Evolutionary conservation across 2,329 filamentous ascomycete species (phyloP), one percentile per base, ranked within the genome.

Genomic region (Parafenestella ontariensis): DNA sequence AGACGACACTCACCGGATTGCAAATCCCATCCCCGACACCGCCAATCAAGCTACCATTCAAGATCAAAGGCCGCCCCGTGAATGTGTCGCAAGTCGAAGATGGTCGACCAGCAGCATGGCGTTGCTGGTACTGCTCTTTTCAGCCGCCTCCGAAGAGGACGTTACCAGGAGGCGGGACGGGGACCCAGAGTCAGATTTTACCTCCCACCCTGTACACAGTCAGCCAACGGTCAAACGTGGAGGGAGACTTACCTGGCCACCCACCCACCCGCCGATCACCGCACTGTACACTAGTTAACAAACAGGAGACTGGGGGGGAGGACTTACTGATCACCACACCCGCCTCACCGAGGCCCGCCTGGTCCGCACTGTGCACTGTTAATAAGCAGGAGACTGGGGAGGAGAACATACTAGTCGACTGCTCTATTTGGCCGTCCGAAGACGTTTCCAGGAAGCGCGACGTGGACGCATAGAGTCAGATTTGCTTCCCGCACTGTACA

Each of bases 101-200:
- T n/a, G n/a, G n/a, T n/a, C n/a, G n/a, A n/a, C n/a, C n/a, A n/a
- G n/a, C n/a, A n/a, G n/a, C n/a, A n/a, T n/a, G n/a, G n/a, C n/a
- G n/a, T n/a, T n/a, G n/a, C n/a, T n/a, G n/a, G 24, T 9, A 26
- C 24, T 26, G 24, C 24, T 26, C 24, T 26, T 5, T 26, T 26
- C 9, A 26, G 24, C 24, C 24, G 24, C 9, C 24, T 26, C 24
- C 24, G 24, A 26, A 26, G 24, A 26, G 24, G 24, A 26, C 24
- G 24, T 26, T 26, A 26, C 41, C 41, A 28, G 41, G 41, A 44
- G 41, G 41, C 24, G 41, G 41, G 24, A 17, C 41, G 41, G 21
- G 41, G 41, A 44, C 41, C 41, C 41, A 5, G 41, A 44, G 41
- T 26, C 41, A 44, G 41, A 44, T 44, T 44, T 44, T 44, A 17